phyloP scores from a whole-genome alignment of 1,139 yeast species.

The Yamadazyma dushanensis region DNA sequence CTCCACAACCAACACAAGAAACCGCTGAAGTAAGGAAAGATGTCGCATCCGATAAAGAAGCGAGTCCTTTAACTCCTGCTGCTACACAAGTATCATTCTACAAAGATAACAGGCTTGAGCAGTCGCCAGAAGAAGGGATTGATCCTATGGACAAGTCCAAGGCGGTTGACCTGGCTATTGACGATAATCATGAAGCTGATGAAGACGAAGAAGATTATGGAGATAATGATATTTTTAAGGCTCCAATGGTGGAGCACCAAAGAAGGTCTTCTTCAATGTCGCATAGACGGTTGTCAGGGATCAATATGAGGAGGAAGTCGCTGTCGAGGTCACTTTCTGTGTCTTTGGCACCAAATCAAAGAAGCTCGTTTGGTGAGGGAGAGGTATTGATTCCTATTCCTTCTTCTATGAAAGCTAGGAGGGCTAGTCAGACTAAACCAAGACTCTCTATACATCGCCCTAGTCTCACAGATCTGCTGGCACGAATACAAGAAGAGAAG shows the following conservation, averaged over 20 bases:
- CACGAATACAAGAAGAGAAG: constrained; percentile 5
- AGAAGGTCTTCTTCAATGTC: constrained; percentile 33
- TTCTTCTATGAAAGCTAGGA: constrained; percentile 18
- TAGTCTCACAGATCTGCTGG: not conserved
- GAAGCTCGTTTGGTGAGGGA: constrained; percentile 15
- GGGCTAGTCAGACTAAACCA: not conserved
- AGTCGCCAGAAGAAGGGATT: constrained; percentile 22
- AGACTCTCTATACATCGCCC: not conserved
- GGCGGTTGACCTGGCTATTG: constrained; percentile 9
- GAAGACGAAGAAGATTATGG: constrained; percentile 24
- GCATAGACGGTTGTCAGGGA: constrained; percentile 41
- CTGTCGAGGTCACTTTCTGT: constrained; percentile 26
- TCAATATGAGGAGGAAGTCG: constrained; percentile 31
- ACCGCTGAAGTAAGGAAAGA: not conserved
- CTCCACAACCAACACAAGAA: constrained; percentile 5
- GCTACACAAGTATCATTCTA: constrained; percentile 12
- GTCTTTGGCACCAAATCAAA: constrained; percentile 10
- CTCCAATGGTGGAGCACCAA: constrained; percentile 18
- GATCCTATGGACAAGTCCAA: constrained; percentile 32
- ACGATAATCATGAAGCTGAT: constrained; percentile 18
- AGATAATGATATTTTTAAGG: constrained; percentile 36
- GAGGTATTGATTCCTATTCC: constrained; percentile 45
- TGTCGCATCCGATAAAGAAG: not conserved
- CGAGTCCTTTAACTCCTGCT: constrained; percentile 9
- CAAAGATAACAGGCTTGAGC: constrained; percentile 7